Percentiles rank a stretch among this genome's conserved stretches.
Evolutionary conservation across 139 green algal species (phyloP).

Genomic region (Ettlia oleoabundans): DNA sequence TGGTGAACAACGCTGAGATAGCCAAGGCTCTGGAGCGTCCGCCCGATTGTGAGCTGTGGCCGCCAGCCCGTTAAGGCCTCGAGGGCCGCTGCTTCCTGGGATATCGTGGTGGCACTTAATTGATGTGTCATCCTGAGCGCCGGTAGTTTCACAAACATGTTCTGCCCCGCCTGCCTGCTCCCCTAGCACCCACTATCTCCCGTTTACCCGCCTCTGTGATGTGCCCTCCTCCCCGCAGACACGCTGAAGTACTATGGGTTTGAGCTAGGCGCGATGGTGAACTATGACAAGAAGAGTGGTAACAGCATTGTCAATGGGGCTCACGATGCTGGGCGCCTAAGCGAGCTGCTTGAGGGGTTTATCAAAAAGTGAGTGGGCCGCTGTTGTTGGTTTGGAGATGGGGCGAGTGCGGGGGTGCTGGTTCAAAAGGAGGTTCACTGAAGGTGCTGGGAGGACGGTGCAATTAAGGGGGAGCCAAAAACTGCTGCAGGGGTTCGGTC

Average conservation of each 20-base stretch:
- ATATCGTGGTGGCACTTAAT: not conserved
- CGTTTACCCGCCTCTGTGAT: not conserved
- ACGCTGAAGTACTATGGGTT: conserved; percentile 96
- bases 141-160: too few species aligned
- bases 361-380: conserved; percentile 96
- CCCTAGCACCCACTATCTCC: too few species aligned
- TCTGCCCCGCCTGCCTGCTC: too few species aligned
- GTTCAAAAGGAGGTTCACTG: not conserved
- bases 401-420: too few species aligned
- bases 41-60: conserved; percentile 79
- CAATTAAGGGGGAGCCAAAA: too few species aligned
- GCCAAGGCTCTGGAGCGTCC: conserved; percentile 95
- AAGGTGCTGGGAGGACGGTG: not conserved
- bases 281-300: conserved; percentile 90
- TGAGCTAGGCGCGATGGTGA: conserved; percentile 97
- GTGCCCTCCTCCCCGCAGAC: conserved; percentile 60
- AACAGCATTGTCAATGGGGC: conserved; percentile 96
- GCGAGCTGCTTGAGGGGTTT: conserved; percentile 93
- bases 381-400: too few species aligned
- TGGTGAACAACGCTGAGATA: conserved; percentile 99
- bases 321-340: conserved; percentile 79
- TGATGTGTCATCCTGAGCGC: not conserved
- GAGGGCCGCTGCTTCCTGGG: not conserved
- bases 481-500: too few species aligned
- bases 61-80: not conserved